Conservation (phyloP, 2,329 filamentous ascomycete genomes). For the Zelopaecilomyces penicillatus region DNA sequence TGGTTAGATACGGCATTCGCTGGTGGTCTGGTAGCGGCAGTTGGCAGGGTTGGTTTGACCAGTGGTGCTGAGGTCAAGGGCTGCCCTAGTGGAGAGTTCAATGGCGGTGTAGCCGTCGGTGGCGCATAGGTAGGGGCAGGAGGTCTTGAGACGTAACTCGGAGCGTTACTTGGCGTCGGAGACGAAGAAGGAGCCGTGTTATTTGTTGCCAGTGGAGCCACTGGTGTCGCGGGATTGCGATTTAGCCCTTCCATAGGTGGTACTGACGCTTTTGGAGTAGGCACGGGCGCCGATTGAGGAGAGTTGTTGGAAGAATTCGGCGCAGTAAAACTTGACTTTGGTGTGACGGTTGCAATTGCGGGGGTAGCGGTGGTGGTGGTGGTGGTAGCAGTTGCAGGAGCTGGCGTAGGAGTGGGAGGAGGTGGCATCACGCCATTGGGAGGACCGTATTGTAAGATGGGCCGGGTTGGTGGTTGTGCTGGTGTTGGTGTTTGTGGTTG, state of each 20-base stretch:
- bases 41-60: conserved; percentile 13
- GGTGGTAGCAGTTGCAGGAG: conserved; percentile 7
- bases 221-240: conserved; percentile 5
- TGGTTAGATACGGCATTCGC: conserved; percentile 9
- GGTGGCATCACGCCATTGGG: conserved; percentile 54
- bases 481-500: conserved; percentile 5
- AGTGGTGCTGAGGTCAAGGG: conserved; percentile 13
- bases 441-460: conserved; percentile 58
- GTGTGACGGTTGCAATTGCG: conserved; percentile 6
- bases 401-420: conserved; percentile 29
- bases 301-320: conserved; percentile 15
- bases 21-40: conserved; percentile 18
- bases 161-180: background rate
- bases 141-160: conserved; percentile 2
- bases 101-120: conserved; percentile 14
- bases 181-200: conserved; percentile 6
- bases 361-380: conserved; percentile 12
- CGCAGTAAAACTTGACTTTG: conserved; percentile 10
- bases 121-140: conserved; percentile 9
- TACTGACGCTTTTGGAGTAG: conserved; percentile 4
- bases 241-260: conserved; percentile 6
- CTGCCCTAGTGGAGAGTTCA: conserved; percentile 14
- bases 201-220: background rate
- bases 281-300: conserved; percentile 12
- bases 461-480: conserved; percentile 30